Conservation (phyloP, 1,139 yeast genomes). For the Yamadazyma spencermartinsiae region DNA sequence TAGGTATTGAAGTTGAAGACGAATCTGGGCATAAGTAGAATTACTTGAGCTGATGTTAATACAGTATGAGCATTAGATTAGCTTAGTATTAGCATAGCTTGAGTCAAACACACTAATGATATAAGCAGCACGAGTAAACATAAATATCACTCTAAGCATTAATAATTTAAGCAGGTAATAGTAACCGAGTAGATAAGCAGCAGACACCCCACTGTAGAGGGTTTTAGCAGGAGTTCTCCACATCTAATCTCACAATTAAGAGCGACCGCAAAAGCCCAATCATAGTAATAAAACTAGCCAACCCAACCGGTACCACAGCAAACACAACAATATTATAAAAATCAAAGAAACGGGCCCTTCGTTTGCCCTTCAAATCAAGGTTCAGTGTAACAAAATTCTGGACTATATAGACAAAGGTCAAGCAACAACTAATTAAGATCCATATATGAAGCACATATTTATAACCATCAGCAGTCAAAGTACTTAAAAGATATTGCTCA, state of each 20-base stretch:
- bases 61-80: no score
- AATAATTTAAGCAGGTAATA: no score
- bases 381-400: slow-evolving; percentile 92
- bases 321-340: slow-evolving; percentile 86
- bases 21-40: no score
- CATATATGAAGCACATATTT: slow-evolving; percentile 81
- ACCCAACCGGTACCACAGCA: slow-evolving; percentile 95
- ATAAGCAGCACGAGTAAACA: no score
- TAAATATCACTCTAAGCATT: no score
- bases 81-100: no score
- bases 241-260: slow-evolving; percentile 71
- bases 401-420: slow-evolving; percentile 79
- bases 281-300: slow-evolving; percentile 94
- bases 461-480: slow-evolving; percentile 52
- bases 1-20: no score
- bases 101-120: no score
- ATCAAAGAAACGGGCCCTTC: slow-evolving; percentile 64
- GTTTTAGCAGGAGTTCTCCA: slow-evolving; percentile 43
- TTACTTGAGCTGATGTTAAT: no score
- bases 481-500: slow-evolving; percentile 65
- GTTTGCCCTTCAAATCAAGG: slow-evolving; percentile 53
- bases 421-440: slow-evolving; percentile 83
- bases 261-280: slow-evolving; percentile 73
- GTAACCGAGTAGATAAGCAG: no score
- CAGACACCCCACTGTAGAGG: no score